A percentile compares a stretch with the other conserved stretches of the same genome.
phyloP scores from a whole-genome alignment of 768 basidiomycete species.

The Boletus speciosus region DNA sequence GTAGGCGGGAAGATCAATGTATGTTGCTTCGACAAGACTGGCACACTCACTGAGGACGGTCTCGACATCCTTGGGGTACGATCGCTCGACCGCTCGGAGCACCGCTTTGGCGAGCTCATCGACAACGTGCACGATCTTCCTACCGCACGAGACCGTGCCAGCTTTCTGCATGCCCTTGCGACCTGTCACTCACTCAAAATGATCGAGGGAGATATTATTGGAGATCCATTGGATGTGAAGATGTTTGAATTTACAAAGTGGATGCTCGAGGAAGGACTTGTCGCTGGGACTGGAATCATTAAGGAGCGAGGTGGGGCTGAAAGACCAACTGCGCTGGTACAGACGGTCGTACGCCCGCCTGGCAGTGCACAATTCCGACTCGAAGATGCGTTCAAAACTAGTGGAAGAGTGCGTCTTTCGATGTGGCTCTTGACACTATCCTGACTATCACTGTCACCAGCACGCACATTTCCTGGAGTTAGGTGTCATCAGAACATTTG shows the following conservation, averaged over 20 bases:
- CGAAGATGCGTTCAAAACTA: slow-evolving; percentile 89
- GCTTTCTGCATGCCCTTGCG: slow-evolving; percentile 86
- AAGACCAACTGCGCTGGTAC: slow-evolving; percentile 83
- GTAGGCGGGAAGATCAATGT: slow-evolving; percentile 95
- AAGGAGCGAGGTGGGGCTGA: slow-evolving; percentile 61
- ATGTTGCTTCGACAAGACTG: slow-evolving; percentile 98
- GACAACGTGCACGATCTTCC: slow-evolving; percentile 86
- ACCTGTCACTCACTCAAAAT: slow-evolving; percentile 96
- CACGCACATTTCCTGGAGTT: slow-evolving; percentile 96
- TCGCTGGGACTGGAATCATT: slow-evolving; percentile 67
- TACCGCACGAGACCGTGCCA: slow-evolving; percentile 64
- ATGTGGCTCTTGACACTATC: background rate
- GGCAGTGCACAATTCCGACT: slow-evolving; percentile 87
- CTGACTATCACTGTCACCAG: slow-evolving; percentile 38
- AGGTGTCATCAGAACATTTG: slow-evolving; percentile 93
- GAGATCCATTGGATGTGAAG: slow-evolving; percentile 93
- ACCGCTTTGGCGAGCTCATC: slow-evolving; percentile 87
- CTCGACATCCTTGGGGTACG: slow-evolving; percentile 95
- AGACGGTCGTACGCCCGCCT: slow-evolving; percentile 93
- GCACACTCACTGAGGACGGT: slow-evolving; percentile 96
- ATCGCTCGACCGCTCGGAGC: slow-evolving; percentile 68
- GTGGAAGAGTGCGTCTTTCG: slow-evolving; percentile 56
- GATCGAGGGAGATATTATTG: slow-evolving; percentile 83
- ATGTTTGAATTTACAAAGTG: slow-evolving; percentile 98
- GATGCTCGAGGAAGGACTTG: slow-evolving; percentile 89